Percentiles rank a stretch among this genome's conserved stretches.
Evolutionary conservation across 805 yeast genomes (phyloP).

Genomic region (Candida boleticola): DNA sequence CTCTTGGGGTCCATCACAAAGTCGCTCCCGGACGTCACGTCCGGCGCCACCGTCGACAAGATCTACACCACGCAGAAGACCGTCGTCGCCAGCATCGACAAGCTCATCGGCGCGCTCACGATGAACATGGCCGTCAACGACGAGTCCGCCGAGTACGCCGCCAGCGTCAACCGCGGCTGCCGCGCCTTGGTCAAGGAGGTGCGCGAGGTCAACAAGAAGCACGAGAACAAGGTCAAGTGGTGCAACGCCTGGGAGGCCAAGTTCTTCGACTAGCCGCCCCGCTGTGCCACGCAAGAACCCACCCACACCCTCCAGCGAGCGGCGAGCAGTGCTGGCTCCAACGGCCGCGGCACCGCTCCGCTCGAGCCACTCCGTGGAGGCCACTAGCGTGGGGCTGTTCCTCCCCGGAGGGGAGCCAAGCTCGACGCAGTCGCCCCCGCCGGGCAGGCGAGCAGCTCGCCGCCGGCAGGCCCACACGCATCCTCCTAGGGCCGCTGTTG

Average conservation of each 20-base stretch:
- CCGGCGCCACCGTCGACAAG: conserved; percentile 46
- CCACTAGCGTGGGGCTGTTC: no score
- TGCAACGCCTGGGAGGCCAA: conserved; percentile 51
- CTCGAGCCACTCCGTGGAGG: no score
- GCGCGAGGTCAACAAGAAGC: conserved; percentile 45
- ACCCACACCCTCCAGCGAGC: no score
- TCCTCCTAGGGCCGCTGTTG: no score
- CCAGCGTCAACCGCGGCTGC: conserved; percentile 24
- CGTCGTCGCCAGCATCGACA: conserved; percentile 52
- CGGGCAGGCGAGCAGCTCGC: no score
- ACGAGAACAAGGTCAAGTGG: conserved; percentile 59
- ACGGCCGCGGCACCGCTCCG: no score
- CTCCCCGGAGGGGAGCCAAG: no score
- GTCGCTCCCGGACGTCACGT: conserved; percentile 48
- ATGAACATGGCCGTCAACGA: conserved; percentile 43
- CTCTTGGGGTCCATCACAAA: conserved; percentile 57
- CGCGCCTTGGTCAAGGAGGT: conserved; percentile 35
- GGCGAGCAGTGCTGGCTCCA: no score
- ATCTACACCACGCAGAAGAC: conserved; percentile 42
- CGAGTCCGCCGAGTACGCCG: conserved; percentile 26
- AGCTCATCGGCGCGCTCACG: conserved; percentile 56
- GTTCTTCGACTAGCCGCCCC: conserved; percentile 19
- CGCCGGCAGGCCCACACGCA: no score
- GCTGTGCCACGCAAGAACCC: no score
- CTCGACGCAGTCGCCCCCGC: no score